Conservation (phyloP, 495 filamentous ascomycete species). For the Pyrenula aspistea region DNA sequence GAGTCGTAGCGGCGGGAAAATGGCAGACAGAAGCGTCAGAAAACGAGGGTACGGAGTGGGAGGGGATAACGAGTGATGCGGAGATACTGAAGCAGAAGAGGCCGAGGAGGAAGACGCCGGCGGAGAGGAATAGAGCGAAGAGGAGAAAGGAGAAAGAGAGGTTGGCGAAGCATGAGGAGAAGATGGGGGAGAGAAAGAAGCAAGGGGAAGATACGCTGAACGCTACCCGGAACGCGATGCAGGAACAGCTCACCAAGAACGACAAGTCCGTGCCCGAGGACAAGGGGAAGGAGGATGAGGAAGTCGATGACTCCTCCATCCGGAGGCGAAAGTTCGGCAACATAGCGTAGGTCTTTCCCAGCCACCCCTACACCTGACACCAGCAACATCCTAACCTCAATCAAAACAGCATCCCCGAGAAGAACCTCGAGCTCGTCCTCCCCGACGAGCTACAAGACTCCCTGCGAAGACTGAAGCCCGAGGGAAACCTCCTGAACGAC, state of each 20-base stretch:
- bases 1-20: constrained; percentile 30
- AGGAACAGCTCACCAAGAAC: constrained; percentile 30
- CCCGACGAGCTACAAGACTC: constrained; percentile 92
- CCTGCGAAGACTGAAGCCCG: constrained; percentile 75
- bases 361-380: not conserved
- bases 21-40: constrained; percentile 49
- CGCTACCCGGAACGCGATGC: constrained; percentile 46
- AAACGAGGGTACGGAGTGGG: constrained; percentile 81
- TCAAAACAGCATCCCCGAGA: constrained; percentile 50
- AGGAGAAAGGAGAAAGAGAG: constrained; percentile 78
- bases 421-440: constrained; percentile 74
- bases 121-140: constrained; percentile 76
- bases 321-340: constrained; percentile 70
- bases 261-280: constrained; percentile 22
- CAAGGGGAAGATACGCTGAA: constrained; percentile 51
- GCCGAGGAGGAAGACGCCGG: constrained; percentile 70
- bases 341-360: constrained; percentile 36
- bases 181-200: constrained; percentile 54
- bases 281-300: constrained; percentile 44
- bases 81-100: constrained; percentile 57
- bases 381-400: constrained; percentile 7
- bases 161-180: constrained; percentile 53
- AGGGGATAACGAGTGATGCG: constrained; percentile 63
- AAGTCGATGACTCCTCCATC: constrained; percentile 43
- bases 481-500: constrained; percentile 86